Evolutionary conservation across 2,329 filamentous ascomycete species (phyloP), one percentile per base, ranked within the genome.

Genomic region (Aschersonia sp.): DNA sequence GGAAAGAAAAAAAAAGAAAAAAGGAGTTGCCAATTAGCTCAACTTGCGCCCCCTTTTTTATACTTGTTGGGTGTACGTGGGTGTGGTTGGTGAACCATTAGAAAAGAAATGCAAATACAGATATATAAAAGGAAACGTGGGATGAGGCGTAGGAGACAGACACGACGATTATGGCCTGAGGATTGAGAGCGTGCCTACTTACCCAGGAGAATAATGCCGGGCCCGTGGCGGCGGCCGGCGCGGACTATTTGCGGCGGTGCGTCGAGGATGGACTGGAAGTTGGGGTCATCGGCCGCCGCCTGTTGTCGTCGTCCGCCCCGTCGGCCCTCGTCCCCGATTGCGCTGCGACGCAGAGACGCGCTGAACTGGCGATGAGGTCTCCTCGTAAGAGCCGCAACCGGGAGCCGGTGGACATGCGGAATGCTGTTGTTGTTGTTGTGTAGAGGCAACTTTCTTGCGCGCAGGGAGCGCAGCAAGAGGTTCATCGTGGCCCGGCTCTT

Each of bases 231-330:
- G 56, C 78, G 75, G 45, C 85, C 81, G 1, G 79, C 70, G 43
- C 87, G 85, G 39, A 97, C 83, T 35, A 96, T 77, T 55, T 78
- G 76, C 0, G 89, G 79, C 1, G 90, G 88, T 51, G 85, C 83
- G 68, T 98, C 90, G 54, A 96, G 77, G 54, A 95, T 81, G 6
- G 88, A 95, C 50, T 79, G 75, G 69, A 94, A 96, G 60, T 75
- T 75, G 1, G 86, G 84, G 60, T 88, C 78, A 58, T 94, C 87
- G 56, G 75, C 83, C 33, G 78, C 75, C 53, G 22, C 22, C 22
- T 22, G 22, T 22, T 22, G 22, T 22, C 4, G 22, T 4, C 22
- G 22, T 22, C 22, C 4, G 22, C 22, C 22, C 22, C 22, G 22
- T 22, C 22, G 14, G 14, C 14, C 4, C 22, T 22, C 2, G 22